Percentiles rank a stretch among this genome's conserved stretches.
phyloP scores from a whole-genome alignment of 345 rosid genomes.

The Melaleuca quinquenervia region DNA sequence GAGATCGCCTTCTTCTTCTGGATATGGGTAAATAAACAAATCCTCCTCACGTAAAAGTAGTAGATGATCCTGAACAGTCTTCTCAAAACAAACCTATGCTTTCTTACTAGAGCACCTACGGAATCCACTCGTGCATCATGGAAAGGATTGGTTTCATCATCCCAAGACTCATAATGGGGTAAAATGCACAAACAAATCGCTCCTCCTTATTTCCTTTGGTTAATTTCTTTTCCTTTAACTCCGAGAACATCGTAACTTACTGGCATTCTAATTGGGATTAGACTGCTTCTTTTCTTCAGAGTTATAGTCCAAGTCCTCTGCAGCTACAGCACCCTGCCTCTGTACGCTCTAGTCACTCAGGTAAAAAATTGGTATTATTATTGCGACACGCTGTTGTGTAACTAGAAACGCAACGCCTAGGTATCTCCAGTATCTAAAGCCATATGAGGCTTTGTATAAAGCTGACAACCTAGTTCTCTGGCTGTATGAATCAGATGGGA shows the following conservation, averaged over 20 bases:
- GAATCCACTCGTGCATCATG: slow-evolving; percentile 78
- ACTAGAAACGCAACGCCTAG: background rate
- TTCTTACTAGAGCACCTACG: slow-evolving; percentile 44
- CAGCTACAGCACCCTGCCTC: slow-evolving; percentile 78
- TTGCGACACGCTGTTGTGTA: too few relatives aligned
- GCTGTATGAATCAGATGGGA: slow-evolving; percentile 45
- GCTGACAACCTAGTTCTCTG: background rate
- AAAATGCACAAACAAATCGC: background rate
- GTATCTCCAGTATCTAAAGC: background rate
- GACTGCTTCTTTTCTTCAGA: slow-evolving; percentile 22
- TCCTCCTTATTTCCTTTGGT: background rate
- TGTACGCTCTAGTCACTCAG: slow-evolving; percentile 68
- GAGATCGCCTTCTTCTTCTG: slow-evolving; percentile 88
- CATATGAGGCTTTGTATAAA: background rate
- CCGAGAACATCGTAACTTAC: background rate
- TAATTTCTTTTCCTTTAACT: background rate
- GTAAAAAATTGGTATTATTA: slow-evolving; percentile 6
- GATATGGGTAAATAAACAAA: slow-evolving; percentile 44
- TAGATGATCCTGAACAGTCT: background rate
- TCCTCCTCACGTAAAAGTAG: background rate
- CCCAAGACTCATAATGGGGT: slow-evolving; percentile 78
- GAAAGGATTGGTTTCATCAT: slow-evolving; percentile 50
- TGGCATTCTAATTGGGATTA: background rate
- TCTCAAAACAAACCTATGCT: background rate
- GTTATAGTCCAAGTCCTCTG: slow-evolving; percentile 78